phyloP scores from a whole-genome alignment of 352 stramenopile species.

The Aphanomyces stellatus region DNA sequence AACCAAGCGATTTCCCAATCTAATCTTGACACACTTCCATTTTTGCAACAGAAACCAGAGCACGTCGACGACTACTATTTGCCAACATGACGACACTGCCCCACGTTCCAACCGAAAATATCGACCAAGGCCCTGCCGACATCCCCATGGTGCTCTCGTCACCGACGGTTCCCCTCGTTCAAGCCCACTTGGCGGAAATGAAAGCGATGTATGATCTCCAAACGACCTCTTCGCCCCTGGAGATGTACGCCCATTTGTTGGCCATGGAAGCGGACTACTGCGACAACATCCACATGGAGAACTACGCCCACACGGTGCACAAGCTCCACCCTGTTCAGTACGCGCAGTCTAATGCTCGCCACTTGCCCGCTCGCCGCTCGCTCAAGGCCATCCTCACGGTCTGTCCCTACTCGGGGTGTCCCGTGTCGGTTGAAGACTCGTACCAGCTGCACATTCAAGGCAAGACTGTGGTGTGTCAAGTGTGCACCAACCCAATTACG shows the following conservation, averaged over 20 bases:
- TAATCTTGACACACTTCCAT: no score
- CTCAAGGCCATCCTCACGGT: background rate
- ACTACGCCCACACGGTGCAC: constrained; percentile 19
- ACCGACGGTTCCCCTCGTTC: background rate
- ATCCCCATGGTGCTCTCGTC: background rate
- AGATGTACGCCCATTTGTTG: constrained; percentile 10
- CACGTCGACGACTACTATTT: no score
- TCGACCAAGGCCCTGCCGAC: background rate
- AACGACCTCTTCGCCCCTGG: background rate
- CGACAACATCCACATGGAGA: background rate
- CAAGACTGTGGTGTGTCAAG: background rate
- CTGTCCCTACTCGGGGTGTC: background rate
- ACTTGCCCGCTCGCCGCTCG: background rate
- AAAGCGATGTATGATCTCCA: constrained; percentile 2
- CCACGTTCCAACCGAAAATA: background rate
- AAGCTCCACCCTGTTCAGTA: constrained; percentile 6
- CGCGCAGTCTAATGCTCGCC: background rate
- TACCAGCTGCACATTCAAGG: constrained; percentile 13
- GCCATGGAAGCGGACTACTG: constrained; percentile 9
- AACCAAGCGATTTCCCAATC: no score
- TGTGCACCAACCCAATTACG: background rate
- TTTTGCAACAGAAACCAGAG: no score
- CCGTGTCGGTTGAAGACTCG: background rate
- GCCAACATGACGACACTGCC: background rate
- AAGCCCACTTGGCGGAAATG: constrained; percentile 12